These are phyloP conservation scores for Aspergillus alliaceus DNA, from an alignment of 2,329 filamentous ascomycete genomes.

Conservation along the genomic window DNA sequence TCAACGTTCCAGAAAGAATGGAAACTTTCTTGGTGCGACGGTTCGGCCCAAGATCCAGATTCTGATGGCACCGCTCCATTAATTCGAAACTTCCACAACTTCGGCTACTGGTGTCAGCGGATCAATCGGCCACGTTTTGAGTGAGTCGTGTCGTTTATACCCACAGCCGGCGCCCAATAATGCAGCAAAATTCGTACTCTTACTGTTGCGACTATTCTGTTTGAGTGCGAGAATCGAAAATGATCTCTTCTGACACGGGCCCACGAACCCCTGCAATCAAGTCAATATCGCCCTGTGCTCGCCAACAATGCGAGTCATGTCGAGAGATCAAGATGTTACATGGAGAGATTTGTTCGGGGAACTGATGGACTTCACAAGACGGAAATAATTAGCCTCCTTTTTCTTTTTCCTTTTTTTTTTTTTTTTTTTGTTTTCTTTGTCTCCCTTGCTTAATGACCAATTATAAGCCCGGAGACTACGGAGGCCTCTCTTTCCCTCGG, in stretches of 20 bases:
- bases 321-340: conserved; percentile 8
- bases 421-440: background rate
- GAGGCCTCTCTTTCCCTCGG: conserved; percentile 2
- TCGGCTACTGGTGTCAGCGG: conserved; percentile 6
- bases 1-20: conserved; percentile 22
- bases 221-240: conserved; percentile 4
- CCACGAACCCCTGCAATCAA: conserved; percentile 16
- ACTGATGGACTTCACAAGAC: background rate
- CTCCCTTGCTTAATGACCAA: background rate
- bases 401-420: background rate
- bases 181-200: background rate
- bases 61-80: conserved; percentile 15
- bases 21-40: conserved; percentile 17
- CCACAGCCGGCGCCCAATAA: background rate
- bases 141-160: background rate
- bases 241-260: conserved; percentile 11
- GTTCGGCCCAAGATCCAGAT: conserved; percentile 22
- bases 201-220: background rate
- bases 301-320: conserved; percentile 13
- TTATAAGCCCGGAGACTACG: background rate
- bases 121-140: conserved; percentile 1
- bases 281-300: background rate
- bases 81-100: conserved; percentile 19
- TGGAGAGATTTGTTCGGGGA: conserved; percentile 11
- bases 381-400: background rate